Evolutionary conservation across 2,329 filamentous ascomycete genomes (phyloP), one percentile per base, ranked within the genome.

Genomic region (Chlorencoelia australis): DNA sequence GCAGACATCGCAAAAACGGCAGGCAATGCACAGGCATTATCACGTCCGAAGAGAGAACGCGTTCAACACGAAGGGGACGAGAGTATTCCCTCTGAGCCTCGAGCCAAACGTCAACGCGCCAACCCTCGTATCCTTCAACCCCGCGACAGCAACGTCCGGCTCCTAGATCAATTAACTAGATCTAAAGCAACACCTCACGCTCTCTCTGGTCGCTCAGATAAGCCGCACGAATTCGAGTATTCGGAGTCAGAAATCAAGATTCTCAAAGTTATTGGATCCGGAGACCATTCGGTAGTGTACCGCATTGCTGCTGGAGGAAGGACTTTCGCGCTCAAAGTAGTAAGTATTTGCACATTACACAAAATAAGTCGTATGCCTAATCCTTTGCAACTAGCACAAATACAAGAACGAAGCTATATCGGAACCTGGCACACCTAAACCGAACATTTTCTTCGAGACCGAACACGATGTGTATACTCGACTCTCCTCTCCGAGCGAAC

Each of bases 211-310:
- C 10, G 16, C 29, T 31, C 29, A 31, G 14, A 31, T 31, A 9
- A 18, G 29, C 15, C 16, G 33, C 22, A 16, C 16, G 33, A 35
- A 35, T 35, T 35, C 16, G 22, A 35, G 33, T 27, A 27, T 28
- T 28, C 33, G 2, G 22, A 35, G 24, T 35, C 33, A 24, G 33
- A 35, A 28, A 28, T 35, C 33, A 35, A 14, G 24, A 35, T 35
- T 35, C 21, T 28, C 14, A 28, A 28, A n/a, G 13, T 35, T 16
- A 35, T 35, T 18, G 22, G 33, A 2, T 18, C 33, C 7, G 33
- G 33, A 27, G 33, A 35, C 24, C 33, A 35, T 28, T 17, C 33
- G 14, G n/a, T 35, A 16, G 24, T 21, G 22, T 25, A 25, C 22
- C 22, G 22, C 22, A 25, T 25, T 3, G 22, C 22, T 25, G 22